phyloP scores from a whole-genome alignment of 495 filamentous ascomycete genomes.

The Aspergillus hancockii region DNA sequence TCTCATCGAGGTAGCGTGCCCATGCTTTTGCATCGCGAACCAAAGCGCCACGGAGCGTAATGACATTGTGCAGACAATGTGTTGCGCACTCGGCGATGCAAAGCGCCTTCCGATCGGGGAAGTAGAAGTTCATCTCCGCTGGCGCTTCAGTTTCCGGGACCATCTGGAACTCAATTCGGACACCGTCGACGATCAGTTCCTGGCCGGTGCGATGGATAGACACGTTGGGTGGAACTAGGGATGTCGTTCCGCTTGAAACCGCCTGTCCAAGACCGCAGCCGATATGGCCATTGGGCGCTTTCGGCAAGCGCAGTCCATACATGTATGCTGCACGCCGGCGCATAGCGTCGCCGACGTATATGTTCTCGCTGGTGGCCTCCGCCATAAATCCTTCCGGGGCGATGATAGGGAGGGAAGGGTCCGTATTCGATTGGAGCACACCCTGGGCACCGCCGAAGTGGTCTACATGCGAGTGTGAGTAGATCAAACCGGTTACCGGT shows the following conservation, averaged over 20 bases:
- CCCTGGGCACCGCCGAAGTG: conserved; percentile 27
- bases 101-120: conserved; percentile 23
- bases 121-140: conserved; percentile 28
- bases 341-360: conserved; percentile 27
- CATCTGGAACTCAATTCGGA: conserved; percentile 29
- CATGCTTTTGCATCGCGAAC: conserved; percentile 26
- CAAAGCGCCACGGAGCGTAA: conserved; percentile 26
- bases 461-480: conserved; percentile 31
- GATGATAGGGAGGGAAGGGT: conserved; percentile 19
- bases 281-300: conserved; percentile 20
- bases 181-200: conserved; percentile 18
- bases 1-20: conserved; percentile 26
- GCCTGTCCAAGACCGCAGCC: conserved; percentile 23
- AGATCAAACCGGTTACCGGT: conserved; percentile 25
- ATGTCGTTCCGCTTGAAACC: conserved; percentile 15
- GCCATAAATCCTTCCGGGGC: conserved; percentile 31
- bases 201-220: conserved; percentile 21
- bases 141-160: conserved; percentile 26
- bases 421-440: conserved; percentile 12
- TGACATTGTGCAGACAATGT: conserved; percentile 28
- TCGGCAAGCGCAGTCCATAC: conserved; percentile 22
- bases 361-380: conserved; percentile 24
- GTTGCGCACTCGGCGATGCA: conserved; percentile 27
- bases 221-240: conserved; percentile 24
- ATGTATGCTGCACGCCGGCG: conserved; percentile 24